These are phyloP conservation scores for Buxus sempervirens DNA, from an alignment of 164 flowering plant genomes.

Conservation along the genomic window DNA sequence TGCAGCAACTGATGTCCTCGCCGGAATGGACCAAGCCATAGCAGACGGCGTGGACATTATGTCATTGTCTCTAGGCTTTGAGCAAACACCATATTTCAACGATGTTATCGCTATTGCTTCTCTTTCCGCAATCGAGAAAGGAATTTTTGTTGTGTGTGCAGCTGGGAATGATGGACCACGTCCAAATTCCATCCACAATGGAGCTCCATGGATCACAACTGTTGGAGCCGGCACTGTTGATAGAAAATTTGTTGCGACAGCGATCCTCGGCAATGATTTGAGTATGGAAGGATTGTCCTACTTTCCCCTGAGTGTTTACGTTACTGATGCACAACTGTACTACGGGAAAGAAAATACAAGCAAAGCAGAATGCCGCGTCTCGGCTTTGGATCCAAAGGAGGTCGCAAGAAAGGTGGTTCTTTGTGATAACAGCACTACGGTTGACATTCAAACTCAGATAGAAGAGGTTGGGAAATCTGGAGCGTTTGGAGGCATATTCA, in stretches of 20 bases:
- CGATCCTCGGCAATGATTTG: constrained; percentile 15
- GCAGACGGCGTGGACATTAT: constrained; percentile 47
- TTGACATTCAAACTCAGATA: constrained; percentile 10
- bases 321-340: constrained; percentile 19
- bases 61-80: constrained; percentile 32
- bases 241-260: constrained; percentile 14
- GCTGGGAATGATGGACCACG: constrained; percentile 31
- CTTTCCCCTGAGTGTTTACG: constrained; percentile 23
- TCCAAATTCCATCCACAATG: constrained; percentile 12
- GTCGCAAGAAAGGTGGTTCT: constrained; percentile 30
- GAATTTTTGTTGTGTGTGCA: constrained; percentile 35
- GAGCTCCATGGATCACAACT: constrained; percentile 38
- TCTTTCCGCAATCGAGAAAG: constrained; percentile 42
- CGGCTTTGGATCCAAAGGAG: constrained; percentile 17
- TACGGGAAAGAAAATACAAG: constrained; percentile 16
- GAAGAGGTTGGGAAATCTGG: constrained; percentile 16
- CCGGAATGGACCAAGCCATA: constrained; percentile 60
- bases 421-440: constrained; percentile 6
- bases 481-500: constrained; percentile 28
- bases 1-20: constrained; percentile 33
- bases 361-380: constrained; percentile 12
- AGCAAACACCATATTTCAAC: constrained; percentile 10
- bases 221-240: constrained; percentile 33
- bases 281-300: constrained; percentile 21
- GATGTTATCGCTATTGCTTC: constrained; percentile 39